Base-by-base conservation (phyloP, 1,139 yeast species). In the Candida sanyaensis region DNA sequence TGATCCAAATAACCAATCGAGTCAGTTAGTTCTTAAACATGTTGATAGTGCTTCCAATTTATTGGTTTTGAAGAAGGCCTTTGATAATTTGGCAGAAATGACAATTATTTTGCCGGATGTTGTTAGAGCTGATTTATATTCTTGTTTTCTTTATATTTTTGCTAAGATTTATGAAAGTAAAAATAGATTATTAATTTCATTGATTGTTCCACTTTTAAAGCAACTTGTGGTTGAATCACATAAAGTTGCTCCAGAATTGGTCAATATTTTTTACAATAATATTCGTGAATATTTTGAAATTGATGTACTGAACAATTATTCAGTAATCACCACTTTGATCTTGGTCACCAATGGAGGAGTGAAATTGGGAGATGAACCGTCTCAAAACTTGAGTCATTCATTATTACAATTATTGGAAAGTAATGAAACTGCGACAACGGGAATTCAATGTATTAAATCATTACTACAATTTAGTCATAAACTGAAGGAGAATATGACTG, bases 71-170 rank as follows among this genome's bases (percentile, higher is more conserved):
- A 81, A 78, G 54, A 77, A 75, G 37, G 73, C 83, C 1, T 73
- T 88, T 50, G 71, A 71, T n/a, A 72, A 77, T 5, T 71, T 89
- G 33, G 81, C 83, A 11, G 78, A 72, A 8, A 86, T 88, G 84
- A 77, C 84, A 29, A 73, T 75, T 10, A 70, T 69, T 32, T 83
- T 91, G 56, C 92, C 95, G 1, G 80, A 74, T 17, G 75, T 86
- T 27, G 88, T 88, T 44, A 81, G 81, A 55, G 66, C 73, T 13
- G 97, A 91, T 60, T 68, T 91, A 38, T 81, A 82, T 60, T 78
- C 93, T 0, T 86, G 96, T 57, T 59, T 88, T 43, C 66, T 91
- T 29, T 86, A 77, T 57, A 76, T 86, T 7, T 78, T 86, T 53
- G 83, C 87, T 6, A 75, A 79, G 57, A 71, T 87, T 28, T 80